Evolutionary conservation across 2,329 filamentous ascomycete genomes (phyloP).

Genomic region (Hirsutella rhossiliensis): DNA sequence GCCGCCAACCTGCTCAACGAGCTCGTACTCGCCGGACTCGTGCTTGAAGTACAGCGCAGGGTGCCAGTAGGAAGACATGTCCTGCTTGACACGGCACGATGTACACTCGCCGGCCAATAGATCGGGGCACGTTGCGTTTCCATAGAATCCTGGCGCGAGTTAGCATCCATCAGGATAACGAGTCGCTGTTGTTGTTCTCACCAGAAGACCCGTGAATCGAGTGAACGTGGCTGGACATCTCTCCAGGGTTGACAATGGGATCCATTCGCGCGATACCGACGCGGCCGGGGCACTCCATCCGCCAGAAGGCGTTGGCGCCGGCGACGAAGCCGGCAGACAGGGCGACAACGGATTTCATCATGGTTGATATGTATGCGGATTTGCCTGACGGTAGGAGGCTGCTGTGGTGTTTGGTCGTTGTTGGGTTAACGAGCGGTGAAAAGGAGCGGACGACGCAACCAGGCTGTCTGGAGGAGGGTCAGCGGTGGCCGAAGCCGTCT

Average conservation of each 20-base stretch:
- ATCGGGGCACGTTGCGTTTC: conserved; percentile 39
- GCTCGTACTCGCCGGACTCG: conserved; percentile 49
- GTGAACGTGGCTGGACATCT: conserved; percentile 55
- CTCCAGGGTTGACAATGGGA: conserved; percentile 56
- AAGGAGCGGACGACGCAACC: conserved; percentile 23
- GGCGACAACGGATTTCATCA: conserved; percentile 21
- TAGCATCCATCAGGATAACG: not conserved
- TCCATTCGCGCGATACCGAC: conserved; percentile 63
- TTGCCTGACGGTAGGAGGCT: not conserved
- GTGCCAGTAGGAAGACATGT: conserved; percentile 83
- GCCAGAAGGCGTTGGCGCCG: conserved; percentile 64
- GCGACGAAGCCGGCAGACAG: conserved; percentile 21
- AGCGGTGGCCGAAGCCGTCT: conserved; percentile 2
- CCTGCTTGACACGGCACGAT: conserved; percentile 66
- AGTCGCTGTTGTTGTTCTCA: conserved; percentile 32
- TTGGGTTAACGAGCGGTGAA: not conserved
- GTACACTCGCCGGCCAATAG: conserved; percentile 58
- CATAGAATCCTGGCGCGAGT: not conserved
- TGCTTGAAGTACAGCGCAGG: conserved; percentile 70
- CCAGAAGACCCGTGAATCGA: conserved; percentile 64
- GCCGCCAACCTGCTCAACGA: conserved; percentile 65
- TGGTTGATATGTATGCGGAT: conserved; percentile 14
- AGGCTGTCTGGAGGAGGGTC: conserved; percentile 18
- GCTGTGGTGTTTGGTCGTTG: not conserved
- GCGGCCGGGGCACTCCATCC: conserved; percentile 69